Percentiles rank a stretch among this genome's conserved stretches.
phyloP scores from a whole-genome alignment of 148 eudicot species.

The Gaultheria prostrata region DNA sequence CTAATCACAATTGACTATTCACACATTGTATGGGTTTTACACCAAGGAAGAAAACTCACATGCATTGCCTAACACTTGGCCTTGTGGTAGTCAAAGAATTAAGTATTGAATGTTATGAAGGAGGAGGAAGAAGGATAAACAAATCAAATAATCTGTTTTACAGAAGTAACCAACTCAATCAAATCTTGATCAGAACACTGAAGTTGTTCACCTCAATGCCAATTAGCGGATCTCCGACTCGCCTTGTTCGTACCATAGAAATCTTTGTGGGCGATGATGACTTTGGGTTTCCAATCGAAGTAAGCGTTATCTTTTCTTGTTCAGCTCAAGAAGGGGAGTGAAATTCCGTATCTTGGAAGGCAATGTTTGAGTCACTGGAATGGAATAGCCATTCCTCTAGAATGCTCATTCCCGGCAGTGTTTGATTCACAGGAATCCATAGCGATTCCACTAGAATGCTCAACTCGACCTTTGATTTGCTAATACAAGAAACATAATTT shows the following conservation, averaged over 20 bases:
- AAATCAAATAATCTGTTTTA: background rate
- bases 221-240: background rate
- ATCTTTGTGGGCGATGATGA: background rate
- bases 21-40: background rate
- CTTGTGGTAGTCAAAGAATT: background rate
- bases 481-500: background rate
- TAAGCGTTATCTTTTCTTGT: background rate
- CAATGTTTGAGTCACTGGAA: background rate
- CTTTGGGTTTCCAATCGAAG: background rate
- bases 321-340: background rate
- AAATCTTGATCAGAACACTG: background rate
- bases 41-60: background rate
- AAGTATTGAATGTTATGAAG: background rate
- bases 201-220: slow-evolving; percentile 1
- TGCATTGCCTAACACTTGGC: background rate
- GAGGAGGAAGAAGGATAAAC: background rate
- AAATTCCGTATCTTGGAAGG: background rate
- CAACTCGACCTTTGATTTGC: background rate
- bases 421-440: background rate
- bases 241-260: too few species aligned
- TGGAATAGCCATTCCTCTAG: background rate
- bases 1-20: background rate
- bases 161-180: background rate
- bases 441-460: background rate
- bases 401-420: background rate